A percentile compares a stretch with the other conserved stretches of the same genome.
phyloP scores from a whole-genome alignment of 768 basidiomycete species.

The Galerina sulciceps region DNA sequence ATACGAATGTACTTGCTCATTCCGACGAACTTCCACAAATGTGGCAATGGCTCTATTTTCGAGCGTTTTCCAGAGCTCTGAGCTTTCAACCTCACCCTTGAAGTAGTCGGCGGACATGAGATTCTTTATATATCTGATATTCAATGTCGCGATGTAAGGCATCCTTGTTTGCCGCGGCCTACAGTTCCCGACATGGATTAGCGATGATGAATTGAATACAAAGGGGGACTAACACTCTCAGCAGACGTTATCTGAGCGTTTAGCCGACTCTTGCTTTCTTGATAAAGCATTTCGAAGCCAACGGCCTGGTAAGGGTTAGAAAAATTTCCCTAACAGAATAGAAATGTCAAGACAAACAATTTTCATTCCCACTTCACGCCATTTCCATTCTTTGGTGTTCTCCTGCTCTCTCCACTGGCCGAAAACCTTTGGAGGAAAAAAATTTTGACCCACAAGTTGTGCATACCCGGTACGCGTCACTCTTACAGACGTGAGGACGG shows the following conservation, averaged over 20 bases:
- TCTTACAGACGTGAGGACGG: constrained; percentile 61
- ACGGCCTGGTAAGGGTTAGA: constrained; percentile 61
- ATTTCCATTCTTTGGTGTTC: constrained; percentile 70
- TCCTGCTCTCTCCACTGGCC: constrained; percentile 71
- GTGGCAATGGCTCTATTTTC: constrained; percentile 72
- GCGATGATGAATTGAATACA: background rate
- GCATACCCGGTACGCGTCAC: constrained; percentile 95
- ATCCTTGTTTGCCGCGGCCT: constrained; percentile 73
- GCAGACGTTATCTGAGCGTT: constrained; percentile 36
- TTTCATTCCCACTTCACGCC: constrained; percentile 92
- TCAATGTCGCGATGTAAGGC: constrained; percentile 68
- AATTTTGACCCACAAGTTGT: constrained; percentile 89
- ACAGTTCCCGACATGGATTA: background rate
- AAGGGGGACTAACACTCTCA: constrained; percentile 45
- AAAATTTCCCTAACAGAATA: background rate
- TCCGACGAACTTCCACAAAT: constrained; percentile 64
- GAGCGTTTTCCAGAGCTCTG: constrained; percentile 70
- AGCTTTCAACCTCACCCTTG: constrained; percentile 75
- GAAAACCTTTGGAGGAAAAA: constrained; percentile 90
- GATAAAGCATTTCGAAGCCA: constrained; percentile 96
- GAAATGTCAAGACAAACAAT: constrained; percentile 54
- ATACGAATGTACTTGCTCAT: constrained; percentile 59
- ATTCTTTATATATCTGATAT: constrained; percentile 71
- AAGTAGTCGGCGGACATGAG: constrained; percentile 77
- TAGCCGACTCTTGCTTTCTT: constrained; percentile 72